A percentile compares a stretch with the other conserved stretches of the same genome.
Evolutionary conservation across 2,329 filamentous ascomycete genomes (phyloP).

Genomic region (Fusarium haematococcum): DNA sequence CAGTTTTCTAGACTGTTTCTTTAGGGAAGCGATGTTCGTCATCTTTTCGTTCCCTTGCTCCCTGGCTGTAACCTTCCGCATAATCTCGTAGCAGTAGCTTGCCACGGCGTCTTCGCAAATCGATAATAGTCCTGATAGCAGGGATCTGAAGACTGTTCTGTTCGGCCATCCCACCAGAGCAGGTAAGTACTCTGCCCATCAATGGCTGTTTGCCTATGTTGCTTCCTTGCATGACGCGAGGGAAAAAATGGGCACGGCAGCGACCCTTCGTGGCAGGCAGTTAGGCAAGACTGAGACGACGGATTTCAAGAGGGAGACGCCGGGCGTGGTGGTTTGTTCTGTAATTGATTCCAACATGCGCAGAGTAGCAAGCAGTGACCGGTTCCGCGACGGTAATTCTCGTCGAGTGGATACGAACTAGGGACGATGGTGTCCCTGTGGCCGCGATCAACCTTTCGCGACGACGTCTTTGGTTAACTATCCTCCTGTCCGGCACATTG

Average conservation of each 20-base stretch:
- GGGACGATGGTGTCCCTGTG: conserved; percentile 6
- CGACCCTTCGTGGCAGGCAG: not conserved
- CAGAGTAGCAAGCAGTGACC: conserved; percentile 34
- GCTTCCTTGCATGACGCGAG: conserved; percentile 4
- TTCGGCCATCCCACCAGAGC: not conserved
- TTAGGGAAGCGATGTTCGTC: not conserved
- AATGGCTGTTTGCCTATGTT: conserved; percentile 3
- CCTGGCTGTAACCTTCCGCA: not conserved
- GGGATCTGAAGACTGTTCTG: not conserved
- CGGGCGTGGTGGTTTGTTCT: conserved; percentile 12
- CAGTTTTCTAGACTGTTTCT: conserved; percentile 11
- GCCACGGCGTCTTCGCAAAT: not conserved
- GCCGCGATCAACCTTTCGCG: not conserved
- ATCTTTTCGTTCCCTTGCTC: not conserved
- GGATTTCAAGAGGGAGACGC: not conserved
- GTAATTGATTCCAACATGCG: conserved; percentile 30
- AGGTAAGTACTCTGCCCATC: not conserved
- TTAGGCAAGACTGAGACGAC: not conserved
- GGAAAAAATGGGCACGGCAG: not conserved
- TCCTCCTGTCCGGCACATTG: not conserved
- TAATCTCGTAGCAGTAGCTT: not conserved
- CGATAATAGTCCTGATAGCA: not conserved
- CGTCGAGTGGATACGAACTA: conserved; percentile 14
- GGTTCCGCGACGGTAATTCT: conserved; percentile 7
- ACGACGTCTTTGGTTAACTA: not conserved